Conservation (phyloP, 2,329 filamentous ascomycete species). For the Whalleya microplaca region DNA sequence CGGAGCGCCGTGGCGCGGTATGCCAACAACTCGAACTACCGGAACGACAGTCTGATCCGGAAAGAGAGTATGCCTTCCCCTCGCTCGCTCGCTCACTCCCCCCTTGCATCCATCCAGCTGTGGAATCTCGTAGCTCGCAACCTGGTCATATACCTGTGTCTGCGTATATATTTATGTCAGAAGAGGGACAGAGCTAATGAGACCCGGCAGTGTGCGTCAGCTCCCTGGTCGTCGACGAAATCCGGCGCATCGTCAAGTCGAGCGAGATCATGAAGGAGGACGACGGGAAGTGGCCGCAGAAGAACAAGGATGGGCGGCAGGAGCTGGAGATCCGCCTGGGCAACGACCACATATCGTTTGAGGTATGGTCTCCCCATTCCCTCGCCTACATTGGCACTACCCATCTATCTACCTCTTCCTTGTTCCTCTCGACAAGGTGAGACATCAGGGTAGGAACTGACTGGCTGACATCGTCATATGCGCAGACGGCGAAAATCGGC, state of each 20-base stretch:
- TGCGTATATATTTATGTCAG: background rate
- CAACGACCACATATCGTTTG: conserved; percentile 96
- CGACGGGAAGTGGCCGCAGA: conserved; percentile 97
- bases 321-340: conserved; percentile 94
- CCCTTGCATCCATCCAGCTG: too few species aligned
- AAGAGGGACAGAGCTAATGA: conserved; percentile 6
- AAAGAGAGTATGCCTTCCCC: conserved; percentile 83
- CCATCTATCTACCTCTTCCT: too few species aligned
- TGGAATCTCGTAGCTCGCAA: too few species aligned
- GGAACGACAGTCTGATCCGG: conserved; percentile 96
- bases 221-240: conserved; percentile 85
- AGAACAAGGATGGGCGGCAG: conserved; percentile 98
- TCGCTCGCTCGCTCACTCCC: too few species aligned
- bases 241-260: conserved; percentile 95
- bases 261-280: conserved; percentile 99
- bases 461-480: conserved; percentile 1
- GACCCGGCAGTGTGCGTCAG: conserved; percentile 79
- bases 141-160: too few species aligned
- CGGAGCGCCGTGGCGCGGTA: conserved; percentile 93
- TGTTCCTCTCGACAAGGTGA: too few species aligned
- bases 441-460: too few species aligned
- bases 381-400: too few species aligned
- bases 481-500: conserved; percentile 94
- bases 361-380: too few species aligned
- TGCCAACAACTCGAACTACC: conserved; percentile 99